Evolutionary conservation across 2,329 filamentous ascomycete genomes (phyloP).

Genomic region (Chrysosphaeria jannelii): DNA sequence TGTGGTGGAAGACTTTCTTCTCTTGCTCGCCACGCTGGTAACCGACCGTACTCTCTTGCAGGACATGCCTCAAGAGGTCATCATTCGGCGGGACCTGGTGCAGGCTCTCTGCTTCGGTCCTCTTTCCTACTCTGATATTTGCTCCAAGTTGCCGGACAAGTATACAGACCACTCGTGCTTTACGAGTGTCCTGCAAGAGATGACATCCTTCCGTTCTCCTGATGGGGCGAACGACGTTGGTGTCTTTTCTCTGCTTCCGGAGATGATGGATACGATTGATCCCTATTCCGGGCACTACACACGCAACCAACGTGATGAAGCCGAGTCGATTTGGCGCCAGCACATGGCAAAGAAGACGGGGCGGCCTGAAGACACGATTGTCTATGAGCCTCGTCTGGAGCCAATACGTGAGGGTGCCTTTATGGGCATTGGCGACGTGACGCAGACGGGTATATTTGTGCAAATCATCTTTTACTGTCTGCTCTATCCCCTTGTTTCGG

Average conservation of each 20-base stretch:
- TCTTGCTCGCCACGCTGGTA: conserved; percentile 68
- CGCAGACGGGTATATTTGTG: conserved; percentile 55
- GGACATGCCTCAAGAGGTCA: conserved; percentile 28
- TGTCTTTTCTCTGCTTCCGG: conserved; percentile 70
- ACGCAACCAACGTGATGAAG: conserved; percentile 90
- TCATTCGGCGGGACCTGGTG: conserved; percentile 65
- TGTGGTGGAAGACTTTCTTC: conserved; percentile 83
- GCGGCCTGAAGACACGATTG: conserved; percentile 51
- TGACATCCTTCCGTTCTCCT: conserved; percentile 68
- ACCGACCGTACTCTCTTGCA: conserved; percentile 54
- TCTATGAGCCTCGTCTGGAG: conserved; percentile 66
- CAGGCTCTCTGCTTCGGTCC: conserved; percentile 94
- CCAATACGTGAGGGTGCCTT: conserved; percentile 54
- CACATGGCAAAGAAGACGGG: conserved; percentile 71
- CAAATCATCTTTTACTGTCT: conserved; percentile 76
- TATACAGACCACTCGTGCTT: conserved; percentile 76
- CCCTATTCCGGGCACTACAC: conserved; percentile 91
- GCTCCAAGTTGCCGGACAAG: conserved; percentile 59
- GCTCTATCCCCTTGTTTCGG: conserved; percentile 44
- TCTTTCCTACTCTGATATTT: conserved; percentile 78
- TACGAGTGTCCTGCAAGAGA: conserved; percentile 52
- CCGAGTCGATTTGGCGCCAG: conserved; percentile 64
- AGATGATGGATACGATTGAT: conserved; percentile 68
- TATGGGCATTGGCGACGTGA: conserved; percentile 46
- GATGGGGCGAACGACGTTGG: conserved; percentile 82